phyloP scores from a whole-genome alignment of 768 basidiomycete genomes.

The Panellus pusillus region DNA sequence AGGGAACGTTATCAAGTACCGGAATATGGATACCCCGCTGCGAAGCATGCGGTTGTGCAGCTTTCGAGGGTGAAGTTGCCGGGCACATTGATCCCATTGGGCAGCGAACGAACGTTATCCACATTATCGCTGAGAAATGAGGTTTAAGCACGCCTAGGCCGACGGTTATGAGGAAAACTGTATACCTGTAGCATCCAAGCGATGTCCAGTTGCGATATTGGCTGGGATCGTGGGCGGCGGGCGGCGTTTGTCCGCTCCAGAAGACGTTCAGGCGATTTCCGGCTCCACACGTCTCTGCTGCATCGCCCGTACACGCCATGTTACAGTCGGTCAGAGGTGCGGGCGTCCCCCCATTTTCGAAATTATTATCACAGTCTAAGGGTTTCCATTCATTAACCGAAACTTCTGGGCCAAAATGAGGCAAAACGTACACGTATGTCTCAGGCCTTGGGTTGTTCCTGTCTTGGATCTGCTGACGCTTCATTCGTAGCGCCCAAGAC shows the following conservation, averaged over 20 bases:
- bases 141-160: not conserved
- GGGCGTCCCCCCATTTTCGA: conserved; percentile 47
- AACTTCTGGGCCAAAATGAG: not conserved
- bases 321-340: conserved; percentile 46
- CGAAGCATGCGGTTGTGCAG: conserved; percentile 64
- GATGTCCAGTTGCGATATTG: conserved; percentile 62
- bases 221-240: conserved; percentile 53
- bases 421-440: conserved; percentile 44
- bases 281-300: conserved; percentile 46
- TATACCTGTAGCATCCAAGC: conserved; percentile 72
- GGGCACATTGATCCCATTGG: conserved; percentile 43
- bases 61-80: conserved; percentile 51
- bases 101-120: conserved; percentile 42
- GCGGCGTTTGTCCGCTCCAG: conserved; percentile 32
- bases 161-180: not conserved
- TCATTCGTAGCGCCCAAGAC: no score
- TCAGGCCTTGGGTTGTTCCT: not conserved
- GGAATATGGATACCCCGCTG: conserved; percentile 44
- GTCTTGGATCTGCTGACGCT: not conserved
- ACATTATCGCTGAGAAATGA: conserved; percentile 23
- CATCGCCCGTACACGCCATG: conserved; percentile 45
- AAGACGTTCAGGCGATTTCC: conserved; percentile 19
- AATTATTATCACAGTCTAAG: conserved; percentile 63
- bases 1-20: conserved; percentile 39
- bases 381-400: not conserved